Percentiles rank a stretch among this genome's conserved stretches.
These are phyloP conservation scores for Mortierella sp. DNA, from an alignment of 371 early-diverging fungal species.

Conservation along the genomic window DNA sequence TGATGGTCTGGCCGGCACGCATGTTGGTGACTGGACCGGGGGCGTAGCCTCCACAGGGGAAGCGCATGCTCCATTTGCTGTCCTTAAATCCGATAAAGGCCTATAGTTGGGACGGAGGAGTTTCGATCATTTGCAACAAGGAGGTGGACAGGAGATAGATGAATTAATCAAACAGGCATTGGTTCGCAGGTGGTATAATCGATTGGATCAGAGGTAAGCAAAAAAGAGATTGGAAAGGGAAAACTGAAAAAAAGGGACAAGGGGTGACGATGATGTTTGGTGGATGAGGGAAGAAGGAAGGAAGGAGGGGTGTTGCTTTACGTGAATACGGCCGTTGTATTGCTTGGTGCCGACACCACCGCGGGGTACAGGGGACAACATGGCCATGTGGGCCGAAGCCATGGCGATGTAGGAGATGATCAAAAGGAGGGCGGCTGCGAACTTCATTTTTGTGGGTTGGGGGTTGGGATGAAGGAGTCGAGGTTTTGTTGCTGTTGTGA, in stretches of 20 bases:
- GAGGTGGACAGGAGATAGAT: neutral
- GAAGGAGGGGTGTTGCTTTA: slow-evolving; percentile 16
- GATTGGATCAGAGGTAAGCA: neutral
- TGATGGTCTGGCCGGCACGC: slow-evolving; percentile 36
- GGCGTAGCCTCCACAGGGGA: slow-evolving; percentile 54
- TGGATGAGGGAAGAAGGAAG: neutral
- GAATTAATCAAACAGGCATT: neutral
- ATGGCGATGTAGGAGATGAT: slow-evolving; percentile 34
- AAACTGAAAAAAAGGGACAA: neutral
- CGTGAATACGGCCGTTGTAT: slow-evolving; percentile 46
- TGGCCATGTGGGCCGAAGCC: slow-evolving; percentile 40
- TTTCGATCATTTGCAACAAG: neutral
- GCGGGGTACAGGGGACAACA: slow-evolving; percentile 42
- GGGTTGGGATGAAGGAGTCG: neutral
- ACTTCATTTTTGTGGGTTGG: slow-evolving; percentile 32
- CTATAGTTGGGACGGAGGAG: neutral
- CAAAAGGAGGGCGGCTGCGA: slow-evolving; percentile 29
- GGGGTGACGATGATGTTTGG: too few relatives aligned
- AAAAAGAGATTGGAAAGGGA: neutral
- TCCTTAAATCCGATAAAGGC: slow-evolving; percentile 50
- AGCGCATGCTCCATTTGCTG: slow-evolving; percentile 22
- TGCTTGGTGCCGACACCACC: slow-evolving; percentile 48
- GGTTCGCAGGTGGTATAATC: neutral
- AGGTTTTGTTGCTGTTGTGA: neutral
- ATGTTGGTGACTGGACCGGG: slow-evolving; percentile 48